These are phyloP conservation scores for Phylloporus scabripes DNA, from an alignment of 768 basidiomycete species.

Conservation along the genomic window DNA sequence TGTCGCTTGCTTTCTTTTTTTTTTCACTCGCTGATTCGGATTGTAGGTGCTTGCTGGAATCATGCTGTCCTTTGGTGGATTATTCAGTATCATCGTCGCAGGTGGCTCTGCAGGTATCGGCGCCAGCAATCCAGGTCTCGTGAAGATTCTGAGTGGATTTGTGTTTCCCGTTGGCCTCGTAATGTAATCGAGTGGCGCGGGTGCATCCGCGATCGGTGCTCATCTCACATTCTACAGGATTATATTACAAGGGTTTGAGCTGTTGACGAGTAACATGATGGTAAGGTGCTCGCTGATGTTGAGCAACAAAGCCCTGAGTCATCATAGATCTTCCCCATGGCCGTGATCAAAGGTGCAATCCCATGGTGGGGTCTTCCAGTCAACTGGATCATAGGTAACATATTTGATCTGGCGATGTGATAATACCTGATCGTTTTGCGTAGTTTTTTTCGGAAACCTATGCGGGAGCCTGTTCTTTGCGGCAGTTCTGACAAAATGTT, in stretches of 20 bases:
- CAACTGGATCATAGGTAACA: constrained; percentile 63
- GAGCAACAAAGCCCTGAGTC: background rate
- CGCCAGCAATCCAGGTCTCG: constrained; percentile 56
- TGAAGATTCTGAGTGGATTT: constrained; percentile 59
- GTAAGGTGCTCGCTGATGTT: constrained; percentile 28
- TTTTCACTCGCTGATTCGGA: background rate
- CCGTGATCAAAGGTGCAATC: constrained; percentile 50
- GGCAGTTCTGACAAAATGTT: constrained; percentile 61
- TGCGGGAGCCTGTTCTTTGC: constrained; percentile 66
- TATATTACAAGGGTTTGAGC: constrained; percentile 61
- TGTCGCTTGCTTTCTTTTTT: constrained; percentile 17
- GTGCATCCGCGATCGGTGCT: background rate
- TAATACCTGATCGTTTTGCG: constrained; percentile 4
- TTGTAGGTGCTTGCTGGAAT: constrained; percentile 61
- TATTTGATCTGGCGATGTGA: background rate
- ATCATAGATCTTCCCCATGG: constrained; percentile 65
- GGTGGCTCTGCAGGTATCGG: constrained; percentile 54
- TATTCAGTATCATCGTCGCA: constrained; percentile 53
- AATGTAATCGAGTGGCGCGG: constrained; percentile 42
- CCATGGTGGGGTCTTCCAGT: constrained; percentile 66
- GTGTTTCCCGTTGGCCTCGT: constrained; percentile 76
- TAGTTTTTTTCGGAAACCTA: constrained; percentile 67
- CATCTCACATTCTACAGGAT: constrained; percentile 43
- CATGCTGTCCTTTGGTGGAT: constrained; percentile 71
- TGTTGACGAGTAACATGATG: constrained; percentile 76